These are phyloP conservation scores for Plasmodium malariae DNA, from an alignment of 169 alveolate genomes.

Conservation along the genomic window DNA sequence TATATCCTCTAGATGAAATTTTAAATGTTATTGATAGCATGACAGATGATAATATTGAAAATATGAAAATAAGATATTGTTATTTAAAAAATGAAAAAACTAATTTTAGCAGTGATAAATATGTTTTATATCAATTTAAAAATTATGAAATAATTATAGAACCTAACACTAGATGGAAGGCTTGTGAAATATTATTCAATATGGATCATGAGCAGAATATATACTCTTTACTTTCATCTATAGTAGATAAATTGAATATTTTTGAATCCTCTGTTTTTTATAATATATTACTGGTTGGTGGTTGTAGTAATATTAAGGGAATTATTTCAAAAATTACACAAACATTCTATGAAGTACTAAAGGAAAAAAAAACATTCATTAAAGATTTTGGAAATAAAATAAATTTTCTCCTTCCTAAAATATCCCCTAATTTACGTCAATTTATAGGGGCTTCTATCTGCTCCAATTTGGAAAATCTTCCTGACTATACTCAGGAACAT, in stretches of 20 bases:
- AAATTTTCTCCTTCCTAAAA: conserved; percentile 57
- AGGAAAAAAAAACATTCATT: conserved; percentile 18
- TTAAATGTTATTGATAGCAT: conserved; percentile 30
- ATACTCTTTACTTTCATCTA: conserved; percentile 33
- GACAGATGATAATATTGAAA: conserved; percentile 70
- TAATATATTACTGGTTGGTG: conserved; percentile 64
- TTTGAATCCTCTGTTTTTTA: conserved; percentile 32
- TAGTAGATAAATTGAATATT: conserved; percentile 44
- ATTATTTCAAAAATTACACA: conserved; percentile 52
- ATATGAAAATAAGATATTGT: conserved; percentile 56
- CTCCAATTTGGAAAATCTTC: conserved; percentile 52
- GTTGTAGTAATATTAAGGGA: conserved; percentile 75
- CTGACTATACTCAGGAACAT: conserved; percentile 51
- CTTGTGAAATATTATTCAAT: conserved; percentile 70
- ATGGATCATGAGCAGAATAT: conserved; percentile 63
- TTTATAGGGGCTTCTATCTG: conserved; percentile 73
- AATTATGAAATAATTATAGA: conserved; percentile 48
- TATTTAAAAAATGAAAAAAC: conserved; percentile 58
- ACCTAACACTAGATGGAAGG: conserved; percentile 71
- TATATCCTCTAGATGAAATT: conserved; percentile 45
- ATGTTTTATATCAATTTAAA: conserved; percentile 32
- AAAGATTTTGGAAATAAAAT: conserved; percentile 45
- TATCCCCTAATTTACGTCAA: conserved; percentile 64
- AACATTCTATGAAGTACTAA: conserved; percentile 25
- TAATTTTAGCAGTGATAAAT: conserved; percentile 19